Percentiles rank a stretch among this genome's conserved stretches.
phyloP scores from a whole-genome alignment of 192 early-diverging fungal genomes.

The Rhizoclosmatium sp. region DNA sequence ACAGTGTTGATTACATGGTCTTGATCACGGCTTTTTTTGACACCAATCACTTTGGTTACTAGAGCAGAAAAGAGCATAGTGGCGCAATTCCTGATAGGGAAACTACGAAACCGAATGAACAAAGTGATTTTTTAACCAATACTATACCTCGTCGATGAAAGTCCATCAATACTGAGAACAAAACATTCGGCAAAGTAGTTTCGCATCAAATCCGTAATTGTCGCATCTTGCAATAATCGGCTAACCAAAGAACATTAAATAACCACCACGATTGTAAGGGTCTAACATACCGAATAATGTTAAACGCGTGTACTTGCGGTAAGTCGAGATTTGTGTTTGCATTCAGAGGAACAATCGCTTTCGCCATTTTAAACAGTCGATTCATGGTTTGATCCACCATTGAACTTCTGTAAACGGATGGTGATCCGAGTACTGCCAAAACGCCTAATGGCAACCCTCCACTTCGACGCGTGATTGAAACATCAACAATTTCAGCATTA shows the following conservation, averaged over 20 bases:
- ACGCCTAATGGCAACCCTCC: slow-evolving; percentile 90
- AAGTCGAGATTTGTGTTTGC: slow-evolving; percentile 77
- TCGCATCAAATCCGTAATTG: slow-evolving; percentile 75
- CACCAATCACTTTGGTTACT: slow-evolving; percentile 84
- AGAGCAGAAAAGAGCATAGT: slow-evolving; percentile 91
- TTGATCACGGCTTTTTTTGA: slow-evolving; percentile 78
- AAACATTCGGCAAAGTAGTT: slow-evolving; percentile 81
- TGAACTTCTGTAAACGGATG: slow-evolving; percentile 63
- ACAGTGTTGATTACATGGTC: slow-evolving; percentile 76
- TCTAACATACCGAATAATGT: slow-evolving; percentile 70
- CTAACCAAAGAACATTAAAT: not conserved
- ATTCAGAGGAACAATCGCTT: slow-evolving; percentile 42
- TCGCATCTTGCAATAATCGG: slow-evolving; percentile 81
- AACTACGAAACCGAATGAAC: slow-evolving; percentile 49
- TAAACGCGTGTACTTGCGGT: slow-evolving; percentile 93
- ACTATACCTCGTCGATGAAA: slow-evolving; percentile 64
- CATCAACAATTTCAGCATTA: slow-evolving; percentile 70
- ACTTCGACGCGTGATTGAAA: slow-evolving; percentile 92
- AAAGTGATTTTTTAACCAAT: not conserved
- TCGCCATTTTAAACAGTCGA: slow-evolving; percentile 72
- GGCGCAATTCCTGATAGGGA: slow-evolving; percentile 94
- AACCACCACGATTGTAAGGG: not conserved
- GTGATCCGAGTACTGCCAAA: slow-evolving; percentile 80
- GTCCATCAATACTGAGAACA: slow-evolving; percentile 78
- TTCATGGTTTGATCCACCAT: slow-evolving; percentile 74